Percentiles rank a stretch among this genome's conserved stretches.
phyloP scores from a whole-genome alignment of 2,329 filamentous ascomycete genomes.

The Aspergillus terreus region DNA sequence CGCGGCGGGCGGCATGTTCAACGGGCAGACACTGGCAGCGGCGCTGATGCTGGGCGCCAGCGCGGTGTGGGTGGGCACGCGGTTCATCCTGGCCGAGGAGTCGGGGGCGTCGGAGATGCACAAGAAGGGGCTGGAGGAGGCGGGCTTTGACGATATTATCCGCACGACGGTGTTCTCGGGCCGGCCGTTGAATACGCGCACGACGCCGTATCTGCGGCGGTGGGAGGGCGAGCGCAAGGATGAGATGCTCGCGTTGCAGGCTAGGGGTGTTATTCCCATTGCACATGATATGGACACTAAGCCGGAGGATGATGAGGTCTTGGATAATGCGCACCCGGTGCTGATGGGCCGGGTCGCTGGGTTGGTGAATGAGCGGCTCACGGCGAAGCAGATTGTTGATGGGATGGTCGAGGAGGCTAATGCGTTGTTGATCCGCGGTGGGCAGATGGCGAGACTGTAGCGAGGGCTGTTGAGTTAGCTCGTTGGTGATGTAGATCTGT shows the following conservation, averaged over 20 bases:
- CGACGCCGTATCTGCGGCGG: not conserved
- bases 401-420: conserved; percentile 86
- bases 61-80: conserved; percentile 94
- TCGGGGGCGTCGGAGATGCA: conserved; percentile 89
- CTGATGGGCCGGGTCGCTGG: conserved; percentile 97
- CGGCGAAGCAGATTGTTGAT: conserved; percentile 86
- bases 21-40: conserved; percentile 84
- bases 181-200: conserved; percentile 14
- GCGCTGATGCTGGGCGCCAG: conserved; percentile 87
- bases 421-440: conserved; percentile 63
- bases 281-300: conserved; percentile 91
- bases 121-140: conserved; percentile 90
- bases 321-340: conserved; percentile 88
- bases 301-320: conserved; percentile 68
- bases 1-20: conserved; percentile 90
- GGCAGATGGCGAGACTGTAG: conserved; percentile 66
- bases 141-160: conserved; percentile 91
- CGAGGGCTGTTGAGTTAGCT: not conserved
- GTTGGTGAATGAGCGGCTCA: conserved; percentile 87
- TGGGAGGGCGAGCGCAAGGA: conserved; percentile 89
- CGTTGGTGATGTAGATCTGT: not conserved
- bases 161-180: conserved; percentile 95
- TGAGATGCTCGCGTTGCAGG: conserved; percentile 89
- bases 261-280: conserved; percentile 87
- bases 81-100: conserved; percentile 91